These are phyloP conservation scores for Populus tremula DNA, from an alignment of 345 rosid species.

Conservation along the genomic window DNA sequence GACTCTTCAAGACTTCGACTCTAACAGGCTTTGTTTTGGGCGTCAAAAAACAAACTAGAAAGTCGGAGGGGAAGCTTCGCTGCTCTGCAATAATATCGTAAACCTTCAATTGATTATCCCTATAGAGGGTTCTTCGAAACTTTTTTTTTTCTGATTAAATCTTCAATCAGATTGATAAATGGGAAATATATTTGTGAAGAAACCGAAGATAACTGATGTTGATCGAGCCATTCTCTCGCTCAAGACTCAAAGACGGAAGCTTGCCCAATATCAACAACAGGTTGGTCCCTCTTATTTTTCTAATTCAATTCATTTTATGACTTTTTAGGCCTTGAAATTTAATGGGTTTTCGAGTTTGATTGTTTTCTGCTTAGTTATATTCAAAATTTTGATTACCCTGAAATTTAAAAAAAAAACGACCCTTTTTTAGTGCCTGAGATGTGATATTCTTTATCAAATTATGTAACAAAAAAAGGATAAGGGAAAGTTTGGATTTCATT, in stretches of 20 bases:
- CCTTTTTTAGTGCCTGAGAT: neutral
- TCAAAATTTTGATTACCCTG: neutral
- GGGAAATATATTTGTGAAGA: constrained; percentile 94
- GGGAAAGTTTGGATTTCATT: neutral
- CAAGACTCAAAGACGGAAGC: constrained; percentile 94
- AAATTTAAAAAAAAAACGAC: neutral
- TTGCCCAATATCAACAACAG: constrained; percentile 85
- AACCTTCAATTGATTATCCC: neutral
- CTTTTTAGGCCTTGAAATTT: neutral
- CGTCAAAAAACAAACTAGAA: neutral
- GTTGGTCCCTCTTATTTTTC: constrained; percentile 26
- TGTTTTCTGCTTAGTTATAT: neutral
- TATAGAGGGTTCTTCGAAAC: neutral
- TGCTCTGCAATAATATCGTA: neutral
- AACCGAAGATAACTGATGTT: constrained; percentile 87
- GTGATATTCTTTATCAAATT: neutral
- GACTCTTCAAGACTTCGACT: neutral
- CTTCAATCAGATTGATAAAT: constrained; percentile 24
- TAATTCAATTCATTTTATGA: neutral
- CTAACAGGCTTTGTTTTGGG: neutral
- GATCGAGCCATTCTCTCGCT: constrained; percentile 92
- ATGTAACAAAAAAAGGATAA: neutral
- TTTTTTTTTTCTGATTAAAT: neutral
- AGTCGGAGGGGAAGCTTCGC: too few relatives aligned
- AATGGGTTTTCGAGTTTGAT: neutral